A percentile compares a stretch with the other conserved stretches of the same genome.
phyloP scores from a whole-genome alignment of 331 rosid genomes.

The Malus hybrid region DNA sequence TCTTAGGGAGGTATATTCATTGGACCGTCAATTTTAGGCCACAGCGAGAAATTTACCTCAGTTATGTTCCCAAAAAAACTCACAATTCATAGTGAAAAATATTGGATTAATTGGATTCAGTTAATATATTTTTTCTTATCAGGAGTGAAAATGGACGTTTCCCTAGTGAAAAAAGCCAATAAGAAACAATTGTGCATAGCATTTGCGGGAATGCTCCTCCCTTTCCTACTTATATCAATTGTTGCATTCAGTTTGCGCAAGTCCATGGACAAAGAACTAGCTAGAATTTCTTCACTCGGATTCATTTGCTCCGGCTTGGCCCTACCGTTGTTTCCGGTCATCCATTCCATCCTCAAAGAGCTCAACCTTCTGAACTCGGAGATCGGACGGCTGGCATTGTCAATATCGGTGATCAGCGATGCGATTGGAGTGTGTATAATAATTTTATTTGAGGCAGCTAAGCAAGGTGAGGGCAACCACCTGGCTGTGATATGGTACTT shows the following conservation, averaged over 20 bases:
- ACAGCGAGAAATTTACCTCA: slow-evolving; percentile 16
- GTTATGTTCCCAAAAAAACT: neutral
- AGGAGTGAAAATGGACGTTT: slow-evolving; percentile 58
- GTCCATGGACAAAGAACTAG: slow-evolving; percentile 45
- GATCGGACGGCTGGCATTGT: slow-evolving; percentile 39
- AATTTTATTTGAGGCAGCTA: slow-evolving; percentile 43
- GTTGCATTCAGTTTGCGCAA: slow-evolving; percentile 34
- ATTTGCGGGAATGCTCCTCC: slow-evolving; percentile 22
- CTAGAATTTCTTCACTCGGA: slow-evolving; percentile 38
- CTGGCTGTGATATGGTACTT: slow-evolving; percentile 32
- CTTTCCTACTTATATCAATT: neutral
- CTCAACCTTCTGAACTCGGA: slow-evolving; percentile 72
- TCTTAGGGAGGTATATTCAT: slow-evolving; percentile 68
- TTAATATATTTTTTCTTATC: slow-evolving; percentile 39
- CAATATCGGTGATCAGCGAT: slow-evolving; percentile 45
- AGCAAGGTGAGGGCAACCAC: slow-evolving; percentile 24
- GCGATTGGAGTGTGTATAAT: neutral
- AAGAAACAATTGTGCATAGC: slow-evolving; percentile 35
- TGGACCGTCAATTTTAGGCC: slow-evolving; percentile 63
- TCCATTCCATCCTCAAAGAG: slow-evolving; percentile 45
- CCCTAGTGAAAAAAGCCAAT: slow-evolving; percentile 33
- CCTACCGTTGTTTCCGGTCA: slow-evolving; percentile 40
- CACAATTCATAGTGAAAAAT: slow-evolving; percentile 33
- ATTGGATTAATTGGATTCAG: slow-evolving; percentile 62
- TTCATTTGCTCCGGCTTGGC: slow-evolving; percentile 32